Evolutionary conservation across 192 early-diverging fungal genomes (phyloP).

Genomic region (Gryganskiella cystojenkinii): DNA sequence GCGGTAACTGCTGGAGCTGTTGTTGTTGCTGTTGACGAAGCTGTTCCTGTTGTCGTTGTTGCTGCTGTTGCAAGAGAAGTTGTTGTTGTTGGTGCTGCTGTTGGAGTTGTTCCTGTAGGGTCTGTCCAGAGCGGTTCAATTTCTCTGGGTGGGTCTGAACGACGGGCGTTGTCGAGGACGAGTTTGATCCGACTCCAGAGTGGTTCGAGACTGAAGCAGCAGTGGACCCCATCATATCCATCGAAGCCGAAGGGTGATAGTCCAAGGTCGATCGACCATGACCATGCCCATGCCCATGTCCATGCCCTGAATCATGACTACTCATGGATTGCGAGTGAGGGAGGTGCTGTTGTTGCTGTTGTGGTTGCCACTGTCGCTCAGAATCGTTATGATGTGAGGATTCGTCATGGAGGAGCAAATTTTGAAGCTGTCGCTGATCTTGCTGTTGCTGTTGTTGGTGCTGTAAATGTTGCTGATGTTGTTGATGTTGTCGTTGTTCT

Average conservation of each 20-base stretch:
- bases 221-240: conserved; percentile 19
- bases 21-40: conserved; percentile 39
- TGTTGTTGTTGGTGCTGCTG: conserved; percentile 41
- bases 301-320: conserved; percentile 6
- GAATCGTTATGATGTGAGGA: conserved; percentile 5
- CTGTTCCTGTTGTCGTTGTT: conserved; percentile 38
- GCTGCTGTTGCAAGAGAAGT: conserved; percentile 31
- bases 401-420: conserved; percentile 30
- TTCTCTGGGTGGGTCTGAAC: conserved; percentile 43
- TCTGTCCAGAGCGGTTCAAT: background rate
- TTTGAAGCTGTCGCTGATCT: conserved; percentile 33
- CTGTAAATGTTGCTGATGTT: conserved; percentile 16
- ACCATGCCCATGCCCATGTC: too few relatives aligned
- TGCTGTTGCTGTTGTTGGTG: conserved; percentile 28
- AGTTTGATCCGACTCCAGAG: background rate
- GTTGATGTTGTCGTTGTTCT: conserved; percentile 19
- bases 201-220: background rate
- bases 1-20: conserved; percentile 34
- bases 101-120: conserved; percentile 33
- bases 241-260: background rate
- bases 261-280: conserved; percentile 10
- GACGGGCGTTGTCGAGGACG: conserved; percentile 43
- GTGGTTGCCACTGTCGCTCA: conserved; percentile 4
- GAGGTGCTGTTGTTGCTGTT: conserved; percentile 14
- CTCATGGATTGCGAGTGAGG: conserved; percentile 9